phyloP scores from a whole-genome alignment of 192 early-diverging fungal genomes.

The Coemansia sp. region DNA sequence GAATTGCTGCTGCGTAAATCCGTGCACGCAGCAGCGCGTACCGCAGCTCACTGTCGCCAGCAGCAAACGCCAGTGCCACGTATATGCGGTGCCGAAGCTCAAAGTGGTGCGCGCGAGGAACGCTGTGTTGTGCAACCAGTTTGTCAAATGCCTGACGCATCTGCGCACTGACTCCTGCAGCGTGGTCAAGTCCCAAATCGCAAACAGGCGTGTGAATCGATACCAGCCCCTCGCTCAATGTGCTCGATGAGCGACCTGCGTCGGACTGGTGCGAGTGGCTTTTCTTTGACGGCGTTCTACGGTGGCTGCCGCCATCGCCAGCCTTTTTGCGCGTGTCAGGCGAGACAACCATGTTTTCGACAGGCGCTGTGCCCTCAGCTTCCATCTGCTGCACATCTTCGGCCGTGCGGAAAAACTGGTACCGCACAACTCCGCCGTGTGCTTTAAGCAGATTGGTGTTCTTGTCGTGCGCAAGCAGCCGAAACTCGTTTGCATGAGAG shows the following conservation, averaged over 20 bases:
- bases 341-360: not conserved
- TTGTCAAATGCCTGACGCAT: constrained; percentile 58
- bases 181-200: constrained; percentile 15
- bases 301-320: constrained; percentile 7
- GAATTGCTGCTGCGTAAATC: constrained; percentile 75
- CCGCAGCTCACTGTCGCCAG: constrained; percentile 50
- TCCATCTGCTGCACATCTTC: constrained; percentile 47
- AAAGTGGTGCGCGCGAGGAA: constrained; percentile 74
- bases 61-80: constrained; percentile 63
- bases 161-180: constrained; percentile 31
- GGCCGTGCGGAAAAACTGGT: constrained; percentile 51
- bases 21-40: constrained; percentile 68
- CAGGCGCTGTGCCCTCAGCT: not conserved
- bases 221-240: constrained; percentile 35
- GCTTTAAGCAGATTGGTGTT: constrained; percentile 18
- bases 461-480: constrained; percentile 25
- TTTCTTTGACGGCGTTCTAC: constrained; percentile 20
- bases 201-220: constrained; percentile 58
- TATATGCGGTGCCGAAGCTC: constrained; percentile 78
- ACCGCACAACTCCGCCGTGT: constrained; percentile 32
- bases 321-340: constrained; percentile 5
- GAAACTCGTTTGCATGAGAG: constrained; percentile 50
- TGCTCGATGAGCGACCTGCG: not conserved
- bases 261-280: constrained; percentile 10
- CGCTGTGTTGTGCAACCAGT: constrained; percentile 65